Evolutionary conservation across 352 stramenopile genomes (phyloP), one percentile per base, ranked within the genome.

Genomic region (Blastocystis sp.): DNA sequence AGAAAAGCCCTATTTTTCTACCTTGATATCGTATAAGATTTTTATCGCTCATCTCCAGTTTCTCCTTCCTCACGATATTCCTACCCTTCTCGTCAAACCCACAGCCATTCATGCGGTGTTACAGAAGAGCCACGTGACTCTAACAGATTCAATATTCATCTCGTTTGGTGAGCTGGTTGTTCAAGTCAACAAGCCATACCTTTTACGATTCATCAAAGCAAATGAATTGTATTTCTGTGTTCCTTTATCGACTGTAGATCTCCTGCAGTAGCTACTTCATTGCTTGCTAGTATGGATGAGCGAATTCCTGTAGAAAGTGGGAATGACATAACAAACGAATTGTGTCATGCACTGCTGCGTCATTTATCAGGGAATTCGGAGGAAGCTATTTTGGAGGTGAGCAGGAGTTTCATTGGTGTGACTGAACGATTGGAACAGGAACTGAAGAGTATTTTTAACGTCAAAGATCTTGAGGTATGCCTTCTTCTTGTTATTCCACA

Each of bases 391-490:
- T 4, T 43, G 56, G 43, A 45, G 30, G n/a, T 85, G 47, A 66
- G 26, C 16, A 30, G 43, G 50, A 53, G 9, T 50, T 85, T 69
- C 55, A 39, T 26, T 7, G 16, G 13, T 16, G 20, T 68, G 3
- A 54, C 53, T 5, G 50, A 24, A 8, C 9, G 20, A 0, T 26
- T 85, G 26, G 8, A 53, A 5, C 18, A 26, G 39, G 73, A 65
- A 18, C 20, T 66, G 53, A 8, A 41, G 56, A 85, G 20, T 16
- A 34, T 66, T 16, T 85, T 85, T 45, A 66, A 39, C 37, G 47
- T 85, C 7, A 59, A 66, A 53, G 73, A 85, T 41, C 53, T 65
- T n/a, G 73, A 85, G 56, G 73, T 85, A 45, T 0, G 3, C 8
- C 13, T 85, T 5, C 20, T 13, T 26, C 8, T 9, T 13, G 2